Evolutionary conservation across 2,329 filamentous ascomycete genomes (phyloP), one percentile per base, ranked within the genome.

Genomic region (Monilinia polystroma): DNA sequence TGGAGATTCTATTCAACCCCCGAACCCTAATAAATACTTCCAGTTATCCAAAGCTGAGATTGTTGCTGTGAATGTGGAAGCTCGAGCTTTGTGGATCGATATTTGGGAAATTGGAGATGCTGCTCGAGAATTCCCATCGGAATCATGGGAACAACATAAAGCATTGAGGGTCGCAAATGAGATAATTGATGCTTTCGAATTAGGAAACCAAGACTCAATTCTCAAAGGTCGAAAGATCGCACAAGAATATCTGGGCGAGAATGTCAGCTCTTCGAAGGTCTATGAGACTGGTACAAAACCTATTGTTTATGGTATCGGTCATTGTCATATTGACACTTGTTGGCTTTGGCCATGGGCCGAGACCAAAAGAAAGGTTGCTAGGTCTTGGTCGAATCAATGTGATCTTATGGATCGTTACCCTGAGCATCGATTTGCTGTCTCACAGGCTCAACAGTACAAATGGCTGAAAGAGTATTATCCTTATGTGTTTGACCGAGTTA

Each of bases 341-440:
- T 99, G 95, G 95, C 83, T 99, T 47, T 99, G 95, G 95, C 95
- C 95, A 0, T 99, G 93, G 86, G 95, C 90, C 12, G 95, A 99
- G 81, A 98, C 95, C 0, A 97, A 96, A 80, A 90, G 95, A 75
- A 99, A 99, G 81, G 90, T 98, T 41, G 93, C 90, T 26, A 87
- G 95, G 56, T 97, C 93, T 12, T 99, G 95, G 95, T 94, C 92
- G 1, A 98, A 92, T 77, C 95, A 99, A 78, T 97, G 93, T 78
- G 90, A 97, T 75, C 81, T 99, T 73, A 92, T 99, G 84, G 95
- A 99, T 69, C 87, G 91, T 45, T 99, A 98, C 72, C 92, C 93
- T 0, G 95, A 99, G 80, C 89, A 96, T 74, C 88, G 92, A 57
- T 99, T 99, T 81, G 88, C 90, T 64, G 93, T 90, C 75, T 97